Evolutionary conservation across 2,329 filamentous ascomycete species (phyloP), one percentile per base, ranked within the genome.

Genomic region (Sphaerulina vaccinii): DNA sequence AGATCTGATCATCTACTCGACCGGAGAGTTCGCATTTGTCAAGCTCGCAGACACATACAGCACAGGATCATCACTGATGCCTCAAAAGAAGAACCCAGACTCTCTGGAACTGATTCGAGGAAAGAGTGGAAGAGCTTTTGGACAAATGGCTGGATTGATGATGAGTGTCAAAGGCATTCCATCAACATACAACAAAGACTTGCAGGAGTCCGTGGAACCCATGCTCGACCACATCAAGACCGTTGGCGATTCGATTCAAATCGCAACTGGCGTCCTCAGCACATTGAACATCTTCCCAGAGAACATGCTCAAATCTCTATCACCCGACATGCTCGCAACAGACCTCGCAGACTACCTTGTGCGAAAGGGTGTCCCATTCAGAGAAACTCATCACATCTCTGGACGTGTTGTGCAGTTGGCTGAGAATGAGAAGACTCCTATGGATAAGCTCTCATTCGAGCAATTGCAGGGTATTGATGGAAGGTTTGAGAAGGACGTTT

Each of bases 151-250:
- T 4, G 88, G 88, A 32, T 73, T 93, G 58, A 89, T 89, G 80
- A 85, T 84, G 74, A 88, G 84, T 32, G 78, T 85, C 70, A 86
- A 87, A 71, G 86, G 86, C 50, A 80, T 93, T 22, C 87, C 88
- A 1, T 87, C 81, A 37, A 90, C 87, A 2, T 95, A 95, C 77
- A 92, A 95, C 77, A 95, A 95, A 73, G 89, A 95, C 70, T 73
- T 95, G n/a, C 89, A 96, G 72, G 90, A 95, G 73, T 86, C 83
- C 52, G 85, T 88, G 56, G 87, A 95, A 76, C 86, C 87, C n/a
- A 83, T 95, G 73, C 81, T 95, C 42, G 88, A 95, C 70, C 82
- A 85, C 68, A 81, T 91, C 71, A 88, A 90, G 79, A 92, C 88
- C 5, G 79, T 93, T 56, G 80, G 79, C 51, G 87, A 95, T 75